Base-by-base conservation (phyloP, 148 eudicot species). In the Chenopodium berlandieri region DNA sequence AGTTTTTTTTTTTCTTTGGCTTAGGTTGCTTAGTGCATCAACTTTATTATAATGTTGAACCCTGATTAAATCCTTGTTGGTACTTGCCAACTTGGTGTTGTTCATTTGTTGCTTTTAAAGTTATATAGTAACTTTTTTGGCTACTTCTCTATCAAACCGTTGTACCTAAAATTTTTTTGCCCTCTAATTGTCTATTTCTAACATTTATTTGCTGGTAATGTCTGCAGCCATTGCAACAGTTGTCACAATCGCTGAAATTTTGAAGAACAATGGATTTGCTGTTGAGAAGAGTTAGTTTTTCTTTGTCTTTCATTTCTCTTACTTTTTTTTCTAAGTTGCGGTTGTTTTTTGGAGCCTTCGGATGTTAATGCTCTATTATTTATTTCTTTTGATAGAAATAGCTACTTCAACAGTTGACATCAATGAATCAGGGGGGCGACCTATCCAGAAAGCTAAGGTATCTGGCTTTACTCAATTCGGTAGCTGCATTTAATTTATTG, bases 401-500 rank as follows among this genome's bases (percentile, higher is more conserved):
- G 85, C 84, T 37, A 92, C 96, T 19, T 83, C 90, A 65, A 89
- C 93, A 9, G 86, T 92, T 30, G 94, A 92, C 80, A 91, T 92
- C 84, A 89, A 87, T 77, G 96, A 92, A 80, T 86, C 90, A 44
- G 91, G 93, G 44, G 91, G 86, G 4, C 87, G 94, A 13, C 92
- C 93, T 71, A 80, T 88, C 69, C 90, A 91, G 76, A 94, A 94
- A 87, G 97, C 97, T 20, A 94, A 94, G 86, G 98, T 91, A 87
- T 37, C 30, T 68, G 48, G 8, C 20, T n/a, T 10, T 71, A 13
- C 56, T 25, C 46, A 56, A 10, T 54, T 67, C 23, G 9, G 34
- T 22, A 17, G 62, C 4, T 25, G 47, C 13, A 30, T 81, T 32
- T 5, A 6, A 27, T 74, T 37, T 64, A 2, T 27, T 2, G 4